Conservation (phyloP, 768 basidiomycete species). For the Pisolithus microcarpus region DNA sequence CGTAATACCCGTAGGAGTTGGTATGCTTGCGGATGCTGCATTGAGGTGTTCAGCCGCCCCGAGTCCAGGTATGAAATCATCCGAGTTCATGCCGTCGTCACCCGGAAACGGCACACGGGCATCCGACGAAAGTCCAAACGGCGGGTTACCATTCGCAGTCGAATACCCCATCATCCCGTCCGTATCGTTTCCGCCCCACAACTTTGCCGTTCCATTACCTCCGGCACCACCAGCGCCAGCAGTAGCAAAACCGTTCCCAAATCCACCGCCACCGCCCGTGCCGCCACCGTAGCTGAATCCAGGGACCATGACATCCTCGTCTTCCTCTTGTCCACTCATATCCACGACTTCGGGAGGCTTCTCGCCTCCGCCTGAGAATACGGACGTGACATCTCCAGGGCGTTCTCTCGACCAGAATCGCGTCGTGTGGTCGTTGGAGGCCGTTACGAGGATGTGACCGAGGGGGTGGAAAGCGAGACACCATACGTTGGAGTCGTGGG, state of each 20-base stretch:
- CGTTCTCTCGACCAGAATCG: conserved; percentile 97
- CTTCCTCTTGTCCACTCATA: conserved; percentile 56
- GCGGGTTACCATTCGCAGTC: background rate
- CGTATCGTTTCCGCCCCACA: conserved; percentile 9
- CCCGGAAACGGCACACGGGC: conserved; percentile 18
- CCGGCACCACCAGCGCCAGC: conserved; percentile 5
- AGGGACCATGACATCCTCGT: conserved; percentile 67
- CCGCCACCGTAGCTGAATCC: conserved; percentile 52
- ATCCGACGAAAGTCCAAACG: conserved; percentile 11
- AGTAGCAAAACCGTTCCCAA: conserved; percentile 10
- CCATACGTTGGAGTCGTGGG: conserved; percentile 98
- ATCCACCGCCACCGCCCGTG: conserved; percentile 19
- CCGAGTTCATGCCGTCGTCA: conserved; percentile 30
- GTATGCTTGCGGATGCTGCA: background rate
- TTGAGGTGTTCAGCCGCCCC: conserved; percentile 31
- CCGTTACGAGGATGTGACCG: conserved; percentile 88
- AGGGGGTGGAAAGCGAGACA: conserved; percentile 91
- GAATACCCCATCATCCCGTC: background rate
- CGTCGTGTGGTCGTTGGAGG: conserved; percentile 97
- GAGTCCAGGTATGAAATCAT: conserved; percentile 63
- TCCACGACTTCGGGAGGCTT: conserved; percentile 70
- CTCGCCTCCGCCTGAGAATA: conserved; percentile 76
- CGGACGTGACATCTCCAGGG: conserved; percentile 73
- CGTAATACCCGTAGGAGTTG: conserved; percentile 3
- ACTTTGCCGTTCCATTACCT: conserved; percentile 45